These are phyloP conservation scores for Lycium ferocissimum DNA, from an alignment of 257 asterid genomes.

Conservation along the genomic window DNA sequence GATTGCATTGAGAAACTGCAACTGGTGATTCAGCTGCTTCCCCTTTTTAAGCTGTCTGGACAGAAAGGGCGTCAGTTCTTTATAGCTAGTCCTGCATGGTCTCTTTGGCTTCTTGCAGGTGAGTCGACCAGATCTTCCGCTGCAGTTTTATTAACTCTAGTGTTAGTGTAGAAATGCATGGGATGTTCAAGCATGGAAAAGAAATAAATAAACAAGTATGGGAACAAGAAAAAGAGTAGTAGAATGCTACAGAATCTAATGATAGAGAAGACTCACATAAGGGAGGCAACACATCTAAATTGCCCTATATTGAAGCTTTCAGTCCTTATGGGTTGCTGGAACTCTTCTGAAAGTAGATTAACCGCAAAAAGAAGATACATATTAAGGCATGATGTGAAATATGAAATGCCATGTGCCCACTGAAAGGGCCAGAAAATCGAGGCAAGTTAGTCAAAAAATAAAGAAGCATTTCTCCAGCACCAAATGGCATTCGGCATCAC, in stretches of 20 bases:
- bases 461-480: neutral
- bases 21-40: neutral
- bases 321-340: neutral
- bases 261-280: constrained; percentile 5
- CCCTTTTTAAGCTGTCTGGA: neutral
- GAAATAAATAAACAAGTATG: neutral
- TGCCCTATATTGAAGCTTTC: neutral
- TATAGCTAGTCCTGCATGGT: neutral
- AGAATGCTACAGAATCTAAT: constrained; percentile 16
- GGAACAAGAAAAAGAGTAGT: constrained; percentile 2
- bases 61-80: neutral
- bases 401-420: neutral
- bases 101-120: constrained; percentile 17
- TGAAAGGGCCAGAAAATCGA: neutral
- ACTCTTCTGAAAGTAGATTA: constrained; percentile 21
- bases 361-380: neutral
- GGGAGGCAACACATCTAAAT: neutral
- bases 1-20: neutral
- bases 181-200: neutral
- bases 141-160: constrained; percentile 9
- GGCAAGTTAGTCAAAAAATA: neutral
- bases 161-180: neutral
- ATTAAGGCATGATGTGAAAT: constrained; percentile 10
- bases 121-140: constrained; percentile 2
- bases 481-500: neutral